Evolutionary conservation across 257 asterid species (phyloP).

Genomic region (Schizonepeta tenuifolia): DNA sequence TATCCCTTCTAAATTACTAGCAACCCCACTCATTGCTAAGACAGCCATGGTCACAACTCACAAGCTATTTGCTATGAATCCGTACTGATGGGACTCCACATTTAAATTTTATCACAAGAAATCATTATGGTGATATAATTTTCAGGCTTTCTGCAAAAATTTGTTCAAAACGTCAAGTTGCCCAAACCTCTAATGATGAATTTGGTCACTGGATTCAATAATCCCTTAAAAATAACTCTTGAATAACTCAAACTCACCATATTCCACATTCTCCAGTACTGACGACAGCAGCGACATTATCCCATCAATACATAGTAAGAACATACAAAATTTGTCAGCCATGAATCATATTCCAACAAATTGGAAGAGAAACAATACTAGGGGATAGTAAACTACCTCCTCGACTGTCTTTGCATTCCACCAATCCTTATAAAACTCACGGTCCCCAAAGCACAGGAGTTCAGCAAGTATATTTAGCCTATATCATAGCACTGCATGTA

Average conservation of each 20-base stretch:
- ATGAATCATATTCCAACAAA: background rate
- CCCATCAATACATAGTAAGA: conserved; percentile 35
- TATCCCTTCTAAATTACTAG: background rate
- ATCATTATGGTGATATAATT: background rate
- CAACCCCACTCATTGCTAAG: conserved; percentile 7
- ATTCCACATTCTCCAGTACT: conserved; percentile 99
- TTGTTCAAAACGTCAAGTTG: conserved; percentile 12
- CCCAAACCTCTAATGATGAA: conserved; percentile 26
- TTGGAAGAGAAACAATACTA: background rate
- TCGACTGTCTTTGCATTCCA: conserved; percentile 98
- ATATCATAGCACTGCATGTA: conserved; percentile 47
- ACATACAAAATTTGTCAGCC: conserved; percentile 34
- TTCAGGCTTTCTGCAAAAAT: conserved; percentile 4
- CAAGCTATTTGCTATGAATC: background rate
- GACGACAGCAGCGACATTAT: conserved; percentile 44
- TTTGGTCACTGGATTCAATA: conserved; percentile 15
- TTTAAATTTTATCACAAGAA: background rate
- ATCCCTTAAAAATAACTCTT: conserved; percentile 16
- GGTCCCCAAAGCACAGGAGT: conserved; percentile 90
- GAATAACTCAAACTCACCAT: conserved; percentile 57
- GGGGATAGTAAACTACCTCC: conserved; percentile 59
- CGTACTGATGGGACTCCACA: conserved; percentile 1
- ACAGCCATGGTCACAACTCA: conserved; percentile 3
- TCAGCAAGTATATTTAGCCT: conserved; percentile 99
- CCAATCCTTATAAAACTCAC: conserved; percentile 99